Evolutionary conservation across 108 stramenopile species (phyloP).

Genomic region (Bacterosira constricta): DNA sequence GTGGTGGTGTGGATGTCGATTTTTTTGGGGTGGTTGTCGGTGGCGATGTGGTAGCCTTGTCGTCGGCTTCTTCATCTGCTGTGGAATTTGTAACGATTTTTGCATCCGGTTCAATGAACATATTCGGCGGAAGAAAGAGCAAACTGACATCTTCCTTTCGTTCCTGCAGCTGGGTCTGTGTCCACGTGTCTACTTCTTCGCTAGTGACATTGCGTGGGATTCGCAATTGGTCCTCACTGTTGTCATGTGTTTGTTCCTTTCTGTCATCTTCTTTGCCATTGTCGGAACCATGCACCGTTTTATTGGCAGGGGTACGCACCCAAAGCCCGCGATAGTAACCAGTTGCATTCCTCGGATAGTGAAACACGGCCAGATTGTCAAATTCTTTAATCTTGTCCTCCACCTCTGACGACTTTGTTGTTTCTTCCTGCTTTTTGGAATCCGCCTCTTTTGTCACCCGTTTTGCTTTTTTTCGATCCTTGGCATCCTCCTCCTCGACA

Average conservation of each 20-base stretch:
- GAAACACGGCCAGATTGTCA: slow-evolving; percentile 41
- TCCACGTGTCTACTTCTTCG: slow-evolving; percentile 27
- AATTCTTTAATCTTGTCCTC: background rate
- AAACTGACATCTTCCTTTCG: slow-evolving; percentile 47
- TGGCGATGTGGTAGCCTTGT: background rate
- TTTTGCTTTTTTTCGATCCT: background rate
- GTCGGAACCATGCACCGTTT: background rate
- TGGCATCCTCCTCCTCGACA: background rate
- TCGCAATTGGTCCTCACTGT: background rate
- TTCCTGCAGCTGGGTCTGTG: slow-evolving; percentile 29
- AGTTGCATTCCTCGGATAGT: slow-evolving; percentile 88
- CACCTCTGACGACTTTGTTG: background rate
- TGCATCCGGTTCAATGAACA: slow-evolving; percentile 24
- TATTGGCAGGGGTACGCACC: slow-evolving; percentile 30
- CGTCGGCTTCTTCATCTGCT: background rate
- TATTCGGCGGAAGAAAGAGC: slow-evolving; percentile 53
- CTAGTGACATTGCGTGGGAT: slow-evolving; percentile 3
- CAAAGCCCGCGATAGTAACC: slow-evolving; percentile 87
- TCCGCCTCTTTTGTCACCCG: background rate
- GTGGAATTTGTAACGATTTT: slow-evolving; percentile 14
- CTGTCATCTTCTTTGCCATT: background rate
- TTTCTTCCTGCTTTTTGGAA: background rate
- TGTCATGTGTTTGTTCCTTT: background rate
- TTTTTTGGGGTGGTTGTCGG: background rate
- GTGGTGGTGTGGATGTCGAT: background rate